Evolutionary conservation across 441 rosid genomes (phyloP).

Genomic region (Syzygium syzygioides): DNA sequence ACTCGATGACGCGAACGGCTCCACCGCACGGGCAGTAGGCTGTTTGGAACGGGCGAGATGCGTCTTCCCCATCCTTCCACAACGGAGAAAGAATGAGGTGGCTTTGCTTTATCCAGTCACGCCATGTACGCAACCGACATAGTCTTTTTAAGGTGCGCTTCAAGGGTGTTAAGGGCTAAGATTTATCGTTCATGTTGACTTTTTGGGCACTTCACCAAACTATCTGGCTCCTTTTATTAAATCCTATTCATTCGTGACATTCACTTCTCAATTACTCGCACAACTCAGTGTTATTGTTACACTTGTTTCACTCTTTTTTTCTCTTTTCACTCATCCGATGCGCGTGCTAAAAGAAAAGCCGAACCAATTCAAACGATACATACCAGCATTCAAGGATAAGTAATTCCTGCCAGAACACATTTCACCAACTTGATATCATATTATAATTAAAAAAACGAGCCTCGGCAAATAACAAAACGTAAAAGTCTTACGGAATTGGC

Average conservation of each 20-base stretch:
- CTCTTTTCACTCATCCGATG: not conserved
- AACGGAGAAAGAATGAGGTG: not conserved
- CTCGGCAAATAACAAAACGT: not conserved
- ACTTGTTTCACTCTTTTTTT: too few relatives aligned
- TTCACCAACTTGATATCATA: not conserved
- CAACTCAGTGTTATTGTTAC: not conserved
- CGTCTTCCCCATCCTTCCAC: not conserved
- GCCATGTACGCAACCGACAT: not conserved
- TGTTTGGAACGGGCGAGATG: not conserved
- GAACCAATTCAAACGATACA: not conserved
- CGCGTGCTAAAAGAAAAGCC: not conserved
- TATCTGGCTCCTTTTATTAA: not conserved
- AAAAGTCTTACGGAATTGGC: not conserved
- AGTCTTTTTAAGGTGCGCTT: not conserved
- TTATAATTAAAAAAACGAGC: not conserved
- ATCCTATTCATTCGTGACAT: not conserved
- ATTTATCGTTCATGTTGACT: not conserved
- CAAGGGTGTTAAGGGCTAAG: not conserved
- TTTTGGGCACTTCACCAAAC: not conserved
- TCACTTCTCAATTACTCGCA: not conserved
- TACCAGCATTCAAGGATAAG: not conserved
- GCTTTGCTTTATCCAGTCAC: not conserved
- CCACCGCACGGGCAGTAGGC: not conserved
- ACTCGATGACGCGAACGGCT: not conserved
- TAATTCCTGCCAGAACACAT: not conserved